phyloP scores from a whole-genome alignment of 768 basidiomycete species.

The Xanthoconium stramineum region DNA sequence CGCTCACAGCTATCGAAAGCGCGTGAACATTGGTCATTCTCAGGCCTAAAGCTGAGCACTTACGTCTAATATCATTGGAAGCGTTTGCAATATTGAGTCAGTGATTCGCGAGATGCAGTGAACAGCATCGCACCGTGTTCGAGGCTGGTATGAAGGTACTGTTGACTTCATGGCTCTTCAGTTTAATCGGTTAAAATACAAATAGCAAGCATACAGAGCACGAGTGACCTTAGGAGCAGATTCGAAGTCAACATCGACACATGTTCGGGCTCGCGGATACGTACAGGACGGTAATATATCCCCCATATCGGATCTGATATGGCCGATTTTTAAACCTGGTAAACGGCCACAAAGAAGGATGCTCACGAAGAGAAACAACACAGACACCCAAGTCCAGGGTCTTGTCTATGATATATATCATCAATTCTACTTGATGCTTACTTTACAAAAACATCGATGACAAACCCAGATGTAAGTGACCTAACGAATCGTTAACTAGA shows the following conservation, averaged over 20 bases:
- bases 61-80: background rate
- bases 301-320: background rate
- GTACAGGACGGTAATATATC: background rate
- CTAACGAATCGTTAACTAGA: background rate
- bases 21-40: background rate
- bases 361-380: slow-evolving; percentile 1
- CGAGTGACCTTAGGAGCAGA: background rate
- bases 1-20: background rate
- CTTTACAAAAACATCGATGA: background rate
- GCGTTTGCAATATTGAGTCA: background rate
- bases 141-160: background rate
- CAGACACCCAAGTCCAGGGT: slow-evolving; percentile 1
- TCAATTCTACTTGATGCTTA: background rate
- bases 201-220: background rate
- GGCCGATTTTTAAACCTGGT: background rate
- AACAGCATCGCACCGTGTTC: background rate
- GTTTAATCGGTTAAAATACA: background rate
- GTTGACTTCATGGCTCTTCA: background rate
- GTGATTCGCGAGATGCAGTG: too few relatives aligned
- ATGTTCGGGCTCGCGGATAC: background rate
- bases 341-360: background rate
- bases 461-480: slow-evolving; percentile 2
- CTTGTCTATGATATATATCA: background rate
- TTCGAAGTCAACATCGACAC: background rate
- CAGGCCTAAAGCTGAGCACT: background rate